Percentiles rank a stretch among this genome's conserved stretches.
phyloP scores from a whole-genome alignment of 495 filamentous ascomycete species.

The Penicillium bialowiezense region DNA sequence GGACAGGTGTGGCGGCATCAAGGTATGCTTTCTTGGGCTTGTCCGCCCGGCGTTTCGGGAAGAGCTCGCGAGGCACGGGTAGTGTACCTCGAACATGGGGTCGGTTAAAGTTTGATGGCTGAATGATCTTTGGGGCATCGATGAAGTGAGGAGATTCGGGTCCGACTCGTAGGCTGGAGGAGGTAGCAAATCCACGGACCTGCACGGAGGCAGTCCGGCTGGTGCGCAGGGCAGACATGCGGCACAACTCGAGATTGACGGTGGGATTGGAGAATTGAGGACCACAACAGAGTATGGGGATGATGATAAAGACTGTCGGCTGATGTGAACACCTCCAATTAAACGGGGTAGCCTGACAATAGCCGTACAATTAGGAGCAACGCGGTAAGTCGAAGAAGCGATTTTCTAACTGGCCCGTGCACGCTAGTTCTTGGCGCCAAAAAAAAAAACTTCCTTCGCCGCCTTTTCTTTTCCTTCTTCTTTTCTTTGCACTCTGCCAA shows the following conservation, averaged over 20 bases:
- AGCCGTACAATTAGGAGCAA: constrained; percentile 10
- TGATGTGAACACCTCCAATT: background rate
- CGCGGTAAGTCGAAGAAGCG: constrained; percentile 34
- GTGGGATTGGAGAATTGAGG: background rate
- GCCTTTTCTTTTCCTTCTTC: constrained; percentile 30
- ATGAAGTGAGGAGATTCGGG: constrained; percentile 76
- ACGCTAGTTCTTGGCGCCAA: constrained; percentile 36
- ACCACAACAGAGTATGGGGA: background rate
- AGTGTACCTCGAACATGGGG: constrained; percentile 65
- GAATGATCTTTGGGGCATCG: constrained; percentile 56
- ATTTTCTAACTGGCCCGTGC: constrained; percentile 46
- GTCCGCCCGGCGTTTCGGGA: constrained; percentile 46
- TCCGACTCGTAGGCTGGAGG: constrained; percentile 37
- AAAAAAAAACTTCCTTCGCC: constrained; percentile 33
- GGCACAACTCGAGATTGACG: constrained; percentile 7
- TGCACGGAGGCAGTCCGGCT: constrained; percentile 44
- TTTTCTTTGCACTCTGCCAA: constrained; percentile 37
- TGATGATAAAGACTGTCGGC: too few species aligned
- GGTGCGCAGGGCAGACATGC: constrained; percentile 41
- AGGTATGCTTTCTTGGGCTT: constrained; percentile 56
- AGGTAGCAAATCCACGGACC: constrained; percentile 43
- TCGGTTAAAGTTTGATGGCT: constrained; percentile 44
- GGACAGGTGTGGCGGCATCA: constrained; percentile 38
- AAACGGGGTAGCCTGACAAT: background rate
- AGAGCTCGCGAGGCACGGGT: constrained; percentile 66